A percentile compares a stretch with the other conserved stretches of the same genome.
These are phyloP conservation scores for Ceratobasidium sp. DNA, from an alignment of 1,284 basidiomycete species.

Conservation along the genomic window DNA sequence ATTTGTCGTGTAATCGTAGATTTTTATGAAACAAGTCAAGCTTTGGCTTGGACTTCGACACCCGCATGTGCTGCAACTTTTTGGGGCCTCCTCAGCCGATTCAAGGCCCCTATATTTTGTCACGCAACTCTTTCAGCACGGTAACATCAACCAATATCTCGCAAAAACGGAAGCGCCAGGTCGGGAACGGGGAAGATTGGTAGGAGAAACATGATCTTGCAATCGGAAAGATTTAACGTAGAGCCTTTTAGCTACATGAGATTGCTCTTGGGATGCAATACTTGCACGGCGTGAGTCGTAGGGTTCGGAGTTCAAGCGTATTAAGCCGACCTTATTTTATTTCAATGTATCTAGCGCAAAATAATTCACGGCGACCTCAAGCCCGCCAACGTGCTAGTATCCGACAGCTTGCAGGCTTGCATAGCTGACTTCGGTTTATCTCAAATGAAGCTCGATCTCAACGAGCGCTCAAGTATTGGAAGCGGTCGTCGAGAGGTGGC, in stretches of 20 bases:
- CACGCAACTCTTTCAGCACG: constrained; percentile 68
- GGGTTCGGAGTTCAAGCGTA: constrained; percentile 12
- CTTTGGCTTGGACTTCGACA: constrained; percentile 33
- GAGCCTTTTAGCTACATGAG: constrained; percentile 59
- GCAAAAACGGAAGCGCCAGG: constrained; percentile 57
- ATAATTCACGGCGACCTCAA: constrained; percentile 47
- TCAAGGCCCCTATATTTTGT: constrained; percentile 60
- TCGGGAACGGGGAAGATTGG: not conserved
- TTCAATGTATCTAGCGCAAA: constrained; percentile 54
- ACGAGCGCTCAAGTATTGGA: constrained; percentile 22
- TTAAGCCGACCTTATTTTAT: not conserved
- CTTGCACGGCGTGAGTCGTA: constrained; percentile 63
- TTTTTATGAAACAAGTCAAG: constrained; percentile 35
- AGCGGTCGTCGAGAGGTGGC: not conserved
- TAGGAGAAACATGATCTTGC: constrained; percentile 24
- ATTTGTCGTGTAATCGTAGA: not conserved
- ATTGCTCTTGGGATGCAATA: constrained; percentile 64
- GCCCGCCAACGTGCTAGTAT: constrained; percentile 65
- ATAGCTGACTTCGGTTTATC: constrained; percentile 73
- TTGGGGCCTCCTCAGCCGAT: constrained; percentile 39
- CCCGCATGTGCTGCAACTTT: constrained; percentile 43
- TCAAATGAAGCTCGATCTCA: constrained; percentile 56
- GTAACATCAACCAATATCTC: constrained; percentile 65
- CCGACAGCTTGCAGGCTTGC: constrained; percentile 63
- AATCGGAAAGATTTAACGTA: not conserved